Evolutionary conservation across 768 basidiomycete genomes (phyloP).

Genomic region (Coprinellus micaceus): DNA sequence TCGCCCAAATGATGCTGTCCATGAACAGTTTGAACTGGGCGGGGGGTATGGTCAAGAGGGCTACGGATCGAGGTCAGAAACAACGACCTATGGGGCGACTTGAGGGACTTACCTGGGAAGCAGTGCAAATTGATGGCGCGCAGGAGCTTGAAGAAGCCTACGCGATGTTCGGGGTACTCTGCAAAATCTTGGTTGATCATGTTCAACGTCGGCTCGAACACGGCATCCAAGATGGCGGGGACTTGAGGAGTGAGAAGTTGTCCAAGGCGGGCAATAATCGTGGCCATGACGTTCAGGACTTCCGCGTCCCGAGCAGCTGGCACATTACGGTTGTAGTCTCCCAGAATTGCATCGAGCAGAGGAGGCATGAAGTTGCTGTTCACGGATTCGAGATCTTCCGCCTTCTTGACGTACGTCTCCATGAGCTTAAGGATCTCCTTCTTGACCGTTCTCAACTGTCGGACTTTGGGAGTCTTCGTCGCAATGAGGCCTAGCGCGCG

Average conservation of each 20-base stretch:
- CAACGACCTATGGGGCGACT: constrained; percentile 5
- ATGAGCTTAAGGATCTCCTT: constrained; percentile 97
- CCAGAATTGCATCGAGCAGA: constrained; percentile 93
- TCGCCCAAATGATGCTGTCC: constrained; percentile 99
- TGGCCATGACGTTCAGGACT: constrained; percentile 95
- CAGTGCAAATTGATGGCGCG: constrained; percentile 89
- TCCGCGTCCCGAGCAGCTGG: constrained; percentile 93
- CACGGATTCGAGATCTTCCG: constrained; percentile 92
- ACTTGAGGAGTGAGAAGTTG: constrained; percentile 88
- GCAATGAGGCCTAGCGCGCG: constrained; percentile 68
- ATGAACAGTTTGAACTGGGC: constrained; percentile 95
- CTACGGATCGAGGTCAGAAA: constrained; percentile 32
- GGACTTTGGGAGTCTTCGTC: constrained; percentile 95
- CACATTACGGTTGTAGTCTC: constrained; percentile 93
- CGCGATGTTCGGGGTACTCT: constrained; percentile 97
- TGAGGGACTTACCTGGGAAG: constrained; percentile 77
- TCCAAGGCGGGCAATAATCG: constrained; percentile 87
- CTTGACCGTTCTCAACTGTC: constrained; percentile 92
- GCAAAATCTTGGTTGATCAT: constrained; percentile 99
- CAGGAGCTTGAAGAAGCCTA: constrained; percentile 94
- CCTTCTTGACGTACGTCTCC: constrained; percentile 96
- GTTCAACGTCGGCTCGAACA: constrained; percentile 93
- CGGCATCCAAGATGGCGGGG: constrained; percentile 90
- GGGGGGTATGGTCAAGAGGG: constrained; percentile 83
- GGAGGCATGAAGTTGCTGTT: constrained; percentile 92